Evolutionary conservation across 257 asterid species (phyloP), one percentile per base, ranked within the genome.

Genomic region (Solanum stenotomum): DNA sequence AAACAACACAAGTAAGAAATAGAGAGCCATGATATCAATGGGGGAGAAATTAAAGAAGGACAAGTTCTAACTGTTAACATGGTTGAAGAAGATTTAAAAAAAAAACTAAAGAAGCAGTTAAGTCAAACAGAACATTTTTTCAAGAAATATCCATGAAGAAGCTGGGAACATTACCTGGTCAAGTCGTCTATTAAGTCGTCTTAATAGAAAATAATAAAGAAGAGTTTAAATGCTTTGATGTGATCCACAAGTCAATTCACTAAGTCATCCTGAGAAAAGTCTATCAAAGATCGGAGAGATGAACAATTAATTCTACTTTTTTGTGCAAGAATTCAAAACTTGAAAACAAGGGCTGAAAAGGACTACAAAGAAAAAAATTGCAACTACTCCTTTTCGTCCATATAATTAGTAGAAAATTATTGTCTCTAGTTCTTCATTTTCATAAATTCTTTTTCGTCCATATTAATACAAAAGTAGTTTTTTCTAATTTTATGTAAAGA

Each of bases 1-100:
- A 27, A 38, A 67, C 34, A 87, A 20, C 18, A 89, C 22, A 8
- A 72, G 52, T 29, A 87, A 78, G 75, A 87, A 68, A 78, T 12
- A 44, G n/a, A 44, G 76, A 83, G 91, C 89, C 91, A 89, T 89
- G 87, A 63, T 68, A 65, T 25, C 40, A 65, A 49, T 38, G 42
- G 59, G 29, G 23, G 7, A 56, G 46, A 42, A 42, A 42, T 42
- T 42, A 14, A 33, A 68, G 70, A 15, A 49, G 70, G 67, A 81
- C 40, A 2, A 9, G 6, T 29, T 79, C 29, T 8, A 46, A 44
- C 18, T 46, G 14, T 81, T 78, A 42, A 40, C 37, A 40, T 38
- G 61, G 84, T 40, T 38, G 10, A 40, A 23, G 23, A 77, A 77
- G 49, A 76, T 74, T 27, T 27, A 20, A 49, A 35, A 23, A 25